phyloP scores from a whole-genome alignment of 345 rosid species.

The Salix udensis region DNA sequence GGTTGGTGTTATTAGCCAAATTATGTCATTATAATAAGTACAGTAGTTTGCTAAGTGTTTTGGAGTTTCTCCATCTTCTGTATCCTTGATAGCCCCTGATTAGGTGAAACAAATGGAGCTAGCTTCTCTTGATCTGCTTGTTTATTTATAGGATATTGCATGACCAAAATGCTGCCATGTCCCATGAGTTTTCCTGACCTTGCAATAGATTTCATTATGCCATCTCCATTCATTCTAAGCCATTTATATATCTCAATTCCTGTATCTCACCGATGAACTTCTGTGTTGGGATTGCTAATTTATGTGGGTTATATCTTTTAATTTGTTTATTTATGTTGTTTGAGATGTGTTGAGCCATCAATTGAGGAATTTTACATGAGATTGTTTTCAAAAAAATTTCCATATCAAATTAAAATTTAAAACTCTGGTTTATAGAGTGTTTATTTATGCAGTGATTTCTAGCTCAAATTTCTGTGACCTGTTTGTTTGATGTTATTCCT shows the following conservation, averaged over 20 bases:
- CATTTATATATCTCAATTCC: not conserved
- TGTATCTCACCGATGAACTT: not conserved
- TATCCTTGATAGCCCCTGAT: not conserved
- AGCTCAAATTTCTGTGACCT: not conserved
- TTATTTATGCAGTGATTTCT: not conserved
- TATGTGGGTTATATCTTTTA: not conserved
- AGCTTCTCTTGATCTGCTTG: not conserved
- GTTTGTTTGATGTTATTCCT: not conserved
- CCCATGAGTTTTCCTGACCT: not conserved
- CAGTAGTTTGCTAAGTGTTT: not conserved
- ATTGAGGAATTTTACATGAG: not conserved
- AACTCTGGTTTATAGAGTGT: not conserved
- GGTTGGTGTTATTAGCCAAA: not conserved
- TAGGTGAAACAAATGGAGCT: not conserved
- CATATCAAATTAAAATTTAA: not conserved
- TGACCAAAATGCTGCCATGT: not conserved
- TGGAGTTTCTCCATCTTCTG: not conserved
- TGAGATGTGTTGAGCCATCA: not conserved
- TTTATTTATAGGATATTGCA: not conserved
- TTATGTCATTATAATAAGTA: not conserved
- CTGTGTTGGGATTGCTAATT: not conserved
- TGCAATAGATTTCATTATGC: not conserved
- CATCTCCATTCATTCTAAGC: not conserved
- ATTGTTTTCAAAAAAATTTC: not conserved
- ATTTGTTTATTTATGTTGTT: not conserved